Evolutionary conservation across 2,329 filamentous ascomycete genomes (phyloP), one percentile per base, ranked within the genome.

Genomic region (Curvularia spicifera): DNA sequence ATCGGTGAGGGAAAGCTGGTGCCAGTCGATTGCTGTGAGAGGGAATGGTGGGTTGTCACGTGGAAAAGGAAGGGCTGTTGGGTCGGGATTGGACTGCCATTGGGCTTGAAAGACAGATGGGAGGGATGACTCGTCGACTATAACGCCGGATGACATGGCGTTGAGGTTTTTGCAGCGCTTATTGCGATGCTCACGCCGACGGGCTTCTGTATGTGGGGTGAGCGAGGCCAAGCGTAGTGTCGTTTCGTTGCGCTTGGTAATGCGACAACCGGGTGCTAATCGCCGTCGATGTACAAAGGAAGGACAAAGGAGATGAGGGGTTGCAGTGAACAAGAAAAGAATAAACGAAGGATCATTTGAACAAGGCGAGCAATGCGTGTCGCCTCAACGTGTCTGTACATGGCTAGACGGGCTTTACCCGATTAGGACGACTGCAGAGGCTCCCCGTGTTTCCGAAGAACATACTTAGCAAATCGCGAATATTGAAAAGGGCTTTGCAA

Each of bases 11-110:
- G 60, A 60, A 48, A 75, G 72, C 53, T 74, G 72, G 8, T 71
- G 65, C 71, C 70, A 72, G 60, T 77, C 75, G 45, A 74, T 63
- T 13, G 67, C 52, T 8, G 75, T 76, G 44, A 76, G 73, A 18
- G 66, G 56, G 56, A 76, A 77, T n/a, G 75, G 74, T 2, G 73
- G 74, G 49, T 68, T 67, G 45, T 72, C 66, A 46, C 67, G 67
- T 0, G 70, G 69, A 53, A 76, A 76, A n/a, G 73, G 72, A 22
- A 76, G 66, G 15, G 72, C 70, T 7, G 66, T 68, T 3, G 74
- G 70, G 56, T 76, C 71, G 7, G 71, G 68, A 40, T 75, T 71
- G 42, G 61, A 42, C 37, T 60, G 66, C 72, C 72, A 76, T 39
- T 55, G 64, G 9, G 62, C 49, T 56, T 73, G 73, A 60, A 75